These are phyloP conservation scores for Magnusiomyces ingens DNA, from an alignment of 1,139 yeast species.

Conservation along the genomic window DNA sequence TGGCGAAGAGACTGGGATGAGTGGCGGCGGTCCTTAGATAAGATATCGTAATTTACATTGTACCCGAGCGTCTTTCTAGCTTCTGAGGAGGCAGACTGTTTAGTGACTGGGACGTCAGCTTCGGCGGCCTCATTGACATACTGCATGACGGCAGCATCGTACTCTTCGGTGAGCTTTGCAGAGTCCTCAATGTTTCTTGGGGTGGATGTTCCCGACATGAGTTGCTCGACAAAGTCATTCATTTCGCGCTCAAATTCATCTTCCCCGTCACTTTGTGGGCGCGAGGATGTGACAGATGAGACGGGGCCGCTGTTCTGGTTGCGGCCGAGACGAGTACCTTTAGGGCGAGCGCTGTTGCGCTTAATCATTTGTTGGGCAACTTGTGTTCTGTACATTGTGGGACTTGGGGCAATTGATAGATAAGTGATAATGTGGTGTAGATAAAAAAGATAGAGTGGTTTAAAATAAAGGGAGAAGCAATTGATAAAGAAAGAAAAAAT, in stretches of 20 bases:
- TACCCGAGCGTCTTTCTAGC: conserved; percentile 21
- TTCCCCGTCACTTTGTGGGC: conserved; percentile 1
- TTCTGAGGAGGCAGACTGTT: conserved; percentile 4
- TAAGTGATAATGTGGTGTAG: neutral
- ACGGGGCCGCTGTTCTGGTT: conserved; percentile 1
- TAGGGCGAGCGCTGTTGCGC: conserved; percentile 3
- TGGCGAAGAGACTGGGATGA: conserved; percentile 32
- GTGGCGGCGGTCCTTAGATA: conserved; percentile 28
- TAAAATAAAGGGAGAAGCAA: neutral
- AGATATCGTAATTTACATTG: conserved; percentile 26
- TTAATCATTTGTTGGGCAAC: neutral
- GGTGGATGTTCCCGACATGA: conserved; percentile 1
- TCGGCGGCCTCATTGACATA: conserved; percentile 1
- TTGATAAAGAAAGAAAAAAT: neutral
- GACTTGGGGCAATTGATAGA: conserved; percentile 7
- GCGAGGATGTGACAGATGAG: neutral
- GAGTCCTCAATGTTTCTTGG: neutral
- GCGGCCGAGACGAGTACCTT: conserved; percentile 4
- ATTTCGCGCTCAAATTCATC: conserved; percentile 7
- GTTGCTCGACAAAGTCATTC: conserved; percentile 4
- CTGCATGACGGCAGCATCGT: neutral
- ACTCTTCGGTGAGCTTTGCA: conserved; percentile 1
- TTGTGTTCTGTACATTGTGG: neutral
- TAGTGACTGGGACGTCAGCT: conserved; percentile 6
- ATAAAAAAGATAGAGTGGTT: neutral